phyloP scores from a whole-genome alignment of 306 rosid genomes.

The Cucurbita pepo region DNA sequence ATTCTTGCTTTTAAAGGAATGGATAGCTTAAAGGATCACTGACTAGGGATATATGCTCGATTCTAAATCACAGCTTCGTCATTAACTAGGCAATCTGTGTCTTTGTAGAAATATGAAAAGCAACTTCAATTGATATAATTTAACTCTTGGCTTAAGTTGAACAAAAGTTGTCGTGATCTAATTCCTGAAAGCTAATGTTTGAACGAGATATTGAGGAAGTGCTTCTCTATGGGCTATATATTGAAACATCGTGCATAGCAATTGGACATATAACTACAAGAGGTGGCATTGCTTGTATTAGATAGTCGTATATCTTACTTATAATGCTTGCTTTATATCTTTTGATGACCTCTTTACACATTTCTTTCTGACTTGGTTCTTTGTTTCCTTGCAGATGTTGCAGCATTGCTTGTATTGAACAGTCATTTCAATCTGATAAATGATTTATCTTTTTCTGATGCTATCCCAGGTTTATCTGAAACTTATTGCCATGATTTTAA shows the following conservation, averaged over 20 bases:
- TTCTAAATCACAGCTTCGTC: background rate
- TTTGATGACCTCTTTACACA: background rate
- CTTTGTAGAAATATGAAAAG: background rate
- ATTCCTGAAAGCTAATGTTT: background rate
- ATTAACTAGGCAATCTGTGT: background rate
- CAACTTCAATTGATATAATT: background rate
- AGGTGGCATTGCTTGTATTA: background rate
- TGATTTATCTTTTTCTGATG: constrained; percentile 34
- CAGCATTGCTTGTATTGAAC: constrained; percentile 47
- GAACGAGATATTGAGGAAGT: background rate
- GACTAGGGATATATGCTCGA: background rate
- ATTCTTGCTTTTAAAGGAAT: background rate
- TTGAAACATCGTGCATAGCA: background rate
- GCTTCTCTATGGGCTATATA: background rate
- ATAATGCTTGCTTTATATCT: background rate
- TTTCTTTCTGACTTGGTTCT: constrained; percentile 2
- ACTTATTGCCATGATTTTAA: constrained; percentile 8
- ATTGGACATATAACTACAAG: background rate
- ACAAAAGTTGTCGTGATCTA: background rate
- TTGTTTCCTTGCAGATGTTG: constrained; percentile 39
- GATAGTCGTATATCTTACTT: background rate
- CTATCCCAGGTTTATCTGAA: constrained; percentile 32
- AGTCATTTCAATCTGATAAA: constrained; percentile 32
- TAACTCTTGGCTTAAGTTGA: background rate
- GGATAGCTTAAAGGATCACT: background rate